Conservation (phyloP, 352 stramenopile species). For the Globisporangium polare region DNA sequence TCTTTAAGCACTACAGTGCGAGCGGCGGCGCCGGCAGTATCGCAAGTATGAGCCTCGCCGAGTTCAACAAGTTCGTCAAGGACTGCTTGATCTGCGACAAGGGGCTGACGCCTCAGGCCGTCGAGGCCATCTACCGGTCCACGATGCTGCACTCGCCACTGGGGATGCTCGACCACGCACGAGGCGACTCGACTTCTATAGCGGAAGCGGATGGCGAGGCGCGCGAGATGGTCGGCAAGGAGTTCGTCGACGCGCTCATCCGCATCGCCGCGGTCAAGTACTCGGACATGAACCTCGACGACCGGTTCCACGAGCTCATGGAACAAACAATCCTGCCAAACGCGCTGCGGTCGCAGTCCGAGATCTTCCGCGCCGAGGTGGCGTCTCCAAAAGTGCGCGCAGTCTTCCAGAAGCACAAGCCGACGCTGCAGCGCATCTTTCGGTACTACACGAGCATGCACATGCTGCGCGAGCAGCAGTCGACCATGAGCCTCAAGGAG, state of each 20-base stretch:
- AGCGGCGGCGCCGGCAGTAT: conserved; percentile 61
- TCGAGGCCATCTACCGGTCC: conserved; percentile 43
- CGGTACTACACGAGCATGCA: conserved; percentile 82
- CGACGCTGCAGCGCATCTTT: conserved; percentile 64
- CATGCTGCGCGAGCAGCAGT: conserved; percentile 64
- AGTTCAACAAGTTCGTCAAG: conserved; percentile 78
- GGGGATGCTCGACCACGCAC: background rate
- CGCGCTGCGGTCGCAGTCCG: conserved; percentile 61
- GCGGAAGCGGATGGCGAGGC: background rate
- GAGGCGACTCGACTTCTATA: background rate
- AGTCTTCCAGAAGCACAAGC: conserved; percentile 74
- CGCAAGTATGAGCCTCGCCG: conserved; percentile 60
- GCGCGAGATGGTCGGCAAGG: conserved; percentile 50
- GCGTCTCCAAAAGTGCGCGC: conserved; percentile 60
- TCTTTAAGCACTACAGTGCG: conserved; percentile 83
- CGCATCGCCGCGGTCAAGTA: conserved; percentile 55
- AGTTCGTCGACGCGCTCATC: conserved; percentile 68
- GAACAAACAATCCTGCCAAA: conserved; percentile 63
- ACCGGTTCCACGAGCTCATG: conserved; percentile 66
- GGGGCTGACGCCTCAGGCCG: conserved; percentile 29
- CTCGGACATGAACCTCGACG: conserved; percentile 33
- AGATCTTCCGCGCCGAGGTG: conserved; percentile 75
- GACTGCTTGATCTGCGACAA: conserved; percentile 54
- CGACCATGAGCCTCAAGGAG: conserved; percentile 58
- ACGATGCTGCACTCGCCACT: conserved; percentile 21